Conservation (phyloP, 169 alveolate genomes). For the Eimeria maxima region DNA sequence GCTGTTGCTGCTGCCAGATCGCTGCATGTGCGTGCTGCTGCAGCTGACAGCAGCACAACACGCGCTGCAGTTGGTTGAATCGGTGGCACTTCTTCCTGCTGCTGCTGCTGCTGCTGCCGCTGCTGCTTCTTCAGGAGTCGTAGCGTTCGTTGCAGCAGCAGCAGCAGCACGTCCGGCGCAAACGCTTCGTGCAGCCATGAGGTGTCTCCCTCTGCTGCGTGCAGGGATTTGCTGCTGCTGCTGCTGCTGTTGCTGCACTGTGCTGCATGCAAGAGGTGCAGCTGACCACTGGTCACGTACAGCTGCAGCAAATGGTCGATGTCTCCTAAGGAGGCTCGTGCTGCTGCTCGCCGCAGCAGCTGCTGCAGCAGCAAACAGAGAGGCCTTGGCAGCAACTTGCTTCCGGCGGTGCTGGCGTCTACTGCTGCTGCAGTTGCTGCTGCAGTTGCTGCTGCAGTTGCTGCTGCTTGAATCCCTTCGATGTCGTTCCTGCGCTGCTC, state of each 20-base stretch:
- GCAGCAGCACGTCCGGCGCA: constrained; percentile 35
- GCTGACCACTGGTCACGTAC: constrained; percentile 60
- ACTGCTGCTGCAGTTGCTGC: constrained; percentile 53
- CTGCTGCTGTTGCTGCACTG: constrained; percentile 62
- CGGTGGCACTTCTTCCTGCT: not conserved
- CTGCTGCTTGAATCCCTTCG: constrained; percentile 50
- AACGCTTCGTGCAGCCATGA: constrained; percentile 39
- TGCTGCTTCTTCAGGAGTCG: constrained; percentile 51
- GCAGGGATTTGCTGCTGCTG: constrained; percentile 35
- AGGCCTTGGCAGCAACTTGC: constrained; percentile 37
- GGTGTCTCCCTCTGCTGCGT: constrained; percentile 11
- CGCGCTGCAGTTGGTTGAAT: not conserved
- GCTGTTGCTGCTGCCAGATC: constrained; percentile 41
- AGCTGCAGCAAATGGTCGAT: constrained; percentile 45
- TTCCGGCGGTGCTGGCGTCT: not conserved
- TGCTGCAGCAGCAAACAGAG: constrained; percentile 50
- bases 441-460: constrained; percentile 6
- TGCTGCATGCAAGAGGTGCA: not conserved
- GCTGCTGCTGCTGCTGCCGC: constrained; percentile 54
- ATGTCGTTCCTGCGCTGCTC: not conserved
- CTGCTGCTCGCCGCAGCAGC: constrained; percentile 53
- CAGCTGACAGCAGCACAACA: constrained; percentile 14
- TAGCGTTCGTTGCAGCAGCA: constrained; percentile 28
- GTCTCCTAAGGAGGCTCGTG: constrained; percentile 44
- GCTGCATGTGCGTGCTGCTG: constrained; percentile 47